Evolutionary conservation across 306 rosid species (phyloP).

Genomic region (Amphicarpaea edgeworthii): DNA sequence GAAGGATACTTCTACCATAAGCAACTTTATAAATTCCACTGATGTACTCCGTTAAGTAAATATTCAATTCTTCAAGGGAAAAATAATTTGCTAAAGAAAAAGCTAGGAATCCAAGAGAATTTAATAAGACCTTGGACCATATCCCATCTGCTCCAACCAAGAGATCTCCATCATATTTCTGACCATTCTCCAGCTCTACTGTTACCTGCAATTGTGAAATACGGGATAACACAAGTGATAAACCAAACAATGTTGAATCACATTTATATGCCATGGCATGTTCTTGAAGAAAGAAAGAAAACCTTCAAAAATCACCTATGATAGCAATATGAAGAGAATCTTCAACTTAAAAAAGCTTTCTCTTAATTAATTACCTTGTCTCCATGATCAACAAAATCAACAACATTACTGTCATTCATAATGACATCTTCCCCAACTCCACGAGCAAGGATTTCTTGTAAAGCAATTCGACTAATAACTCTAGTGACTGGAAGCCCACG

Average conservation of each 20-base stretch:
- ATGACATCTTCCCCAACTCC: constrained; percentile 83
- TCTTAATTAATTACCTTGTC: constrained; percentile 72
- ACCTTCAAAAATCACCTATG: constrained; percentile 27
- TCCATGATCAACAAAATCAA: constrained; percentile 77
- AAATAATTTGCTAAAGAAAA: constrained; percentile 19
- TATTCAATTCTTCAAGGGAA: background rate
- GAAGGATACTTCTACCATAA: constrained; percentile 17
- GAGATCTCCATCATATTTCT: constrained; percentile 85
- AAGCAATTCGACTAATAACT: constrained; percentile 86
- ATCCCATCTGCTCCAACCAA: constrained; percentile 99
- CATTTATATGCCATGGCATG: constrained; percentile 21
- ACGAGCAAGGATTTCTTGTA: constrained; percentile 89
- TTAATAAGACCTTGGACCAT: constrained; percentile 82
- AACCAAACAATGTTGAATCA: constrained; percentile 22
- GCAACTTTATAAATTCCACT: constrained; percentile 8
- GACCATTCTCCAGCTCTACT: constrained; percentile 80
- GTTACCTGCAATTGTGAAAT: constrained; percentile 65
- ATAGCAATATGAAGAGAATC: constrained; percentile 22
- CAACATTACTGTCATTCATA: constrained; percentile 78
- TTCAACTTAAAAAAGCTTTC: constrained; percentile 38
- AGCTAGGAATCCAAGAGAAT: constrained; percentile 16
- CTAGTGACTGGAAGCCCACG: constrained; percentile 97
- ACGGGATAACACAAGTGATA: constrained; percentile 38
- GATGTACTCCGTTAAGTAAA: background rate
- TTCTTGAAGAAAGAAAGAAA: constrained; percentile 38